Evolutionary conservation across 1,284 basidiomycete species (phyloP).

Genomic region (Cryptococcus jaspeensis): DNA sequence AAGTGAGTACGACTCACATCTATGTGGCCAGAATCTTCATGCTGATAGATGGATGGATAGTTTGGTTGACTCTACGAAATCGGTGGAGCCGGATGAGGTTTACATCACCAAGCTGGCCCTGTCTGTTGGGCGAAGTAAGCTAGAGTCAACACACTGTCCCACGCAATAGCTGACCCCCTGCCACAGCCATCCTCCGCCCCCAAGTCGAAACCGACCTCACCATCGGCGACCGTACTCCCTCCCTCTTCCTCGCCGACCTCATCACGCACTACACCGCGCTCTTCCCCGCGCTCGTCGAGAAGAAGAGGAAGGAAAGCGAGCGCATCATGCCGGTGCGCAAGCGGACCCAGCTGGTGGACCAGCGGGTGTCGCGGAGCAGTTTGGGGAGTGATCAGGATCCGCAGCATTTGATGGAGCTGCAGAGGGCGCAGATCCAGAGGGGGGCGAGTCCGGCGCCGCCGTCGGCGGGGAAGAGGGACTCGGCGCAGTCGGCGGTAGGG

Average conservation of each 20-base stretch:
- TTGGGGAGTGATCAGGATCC: constrained; percentile 53
- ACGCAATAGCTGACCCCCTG: background rate
- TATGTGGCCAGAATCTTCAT: background rate
- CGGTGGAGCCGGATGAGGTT: constrained; percentile 67
- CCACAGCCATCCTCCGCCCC: constrained; percentile 73
- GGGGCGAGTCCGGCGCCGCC: constrained; percentile 13
- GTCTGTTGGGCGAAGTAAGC: constrained; percentile 77
- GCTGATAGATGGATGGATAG: constrained; percentile 48
- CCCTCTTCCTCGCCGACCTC: constrained; percentile 80
- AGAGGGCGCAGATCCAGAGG: constrained; percentile 28
- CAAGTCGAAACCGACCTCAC: constrained; percentile 76
- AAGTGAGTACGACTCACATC: constrained; percentile 56
- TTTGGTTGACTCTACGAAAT: constrained; percentile 66
- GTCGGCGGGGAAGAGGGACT: background rate
- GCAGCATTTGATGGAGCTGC: constrained; percentile 52
- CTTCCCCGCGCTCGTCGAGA: constrained; percentile 74
- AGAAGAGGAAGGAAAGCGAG: constrained; percentile 81
- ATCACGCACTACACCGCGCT: constrained; percentile 72
- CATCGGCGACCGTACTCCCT: constrained; percentile 78
- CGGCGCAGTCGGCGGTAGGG: too few relatives aligned
- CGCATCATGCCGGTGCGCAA: constrained; percentile 77
- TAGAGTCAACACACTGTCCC: too few relatives aligned
- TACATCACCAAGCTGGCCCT: constrained; percentile 83
- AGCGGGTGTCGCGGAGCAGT: constrained; percentile 65
- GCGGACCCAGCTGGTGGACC: constrained; percentile 82